Base-by-base conservation (phyloP, 2,329 filamentous ascomycete species). In the Zymoseptoria passerinii region DNA sequence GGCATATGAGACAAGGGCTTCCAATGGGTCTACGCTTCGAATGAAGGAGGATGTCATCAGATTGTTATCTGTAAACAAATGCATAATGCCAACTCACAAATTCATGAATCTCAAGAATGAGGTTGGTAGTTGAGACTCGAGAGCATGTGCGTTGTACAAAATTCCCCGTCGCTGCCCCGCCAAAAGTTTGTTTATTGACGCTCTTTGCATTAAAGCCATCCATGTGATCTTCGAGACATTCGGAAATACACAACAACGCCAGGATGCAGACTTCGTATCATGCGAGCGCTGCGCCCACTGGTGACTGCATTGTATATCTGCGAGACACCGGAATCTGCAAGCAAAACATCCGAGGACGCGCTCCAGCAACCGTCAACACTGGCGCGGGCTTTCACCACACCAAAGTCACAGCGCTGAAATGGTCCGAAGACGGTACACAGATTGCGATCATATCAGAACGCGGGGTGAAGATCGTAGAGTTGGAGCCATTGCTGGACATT, bases 401-500 rank as follows among this genome's bases (percentile, higher is more conserved):
- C 28, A 61, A 58, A 49, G 50, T 61, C 52, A 61, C 53, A 13
- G 58, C 61, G 3, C 50, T 63, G 28, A 61, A 59, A 57, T 63
- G 61, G 61, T 59, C 59, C 8, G 48, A 44, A 1, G 59, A 64
- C 48, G 61, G 55, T 35, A 59, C 54, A 28, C 63, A 64, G 20
- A 57, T 65, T 13, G 55, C 64, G n/a, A 57, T 61, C 50, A 49
- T 57, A 16, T 61, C 59, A 19, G 61, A 62, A 20, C 55, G 56
- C 7, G 62, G 60, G 18, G 56, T 71, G n/a, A 67, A 71, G 28
- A 70, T 79, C 3, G 75, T 75, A 58, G 74, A 78, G 54, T 64
- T 79, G 23, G 63, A 72, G 2, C 73, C 78, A 55, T 63, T 72
- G 1, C 71, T 71, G 58, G 76, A 75, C 70, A 72, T 67, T 19